These are phyloP conservation scores for Tulasnella sp. DNA, from an alignment of 768 basidiomycete genomes.

Conservation along the genomic window DNA sequence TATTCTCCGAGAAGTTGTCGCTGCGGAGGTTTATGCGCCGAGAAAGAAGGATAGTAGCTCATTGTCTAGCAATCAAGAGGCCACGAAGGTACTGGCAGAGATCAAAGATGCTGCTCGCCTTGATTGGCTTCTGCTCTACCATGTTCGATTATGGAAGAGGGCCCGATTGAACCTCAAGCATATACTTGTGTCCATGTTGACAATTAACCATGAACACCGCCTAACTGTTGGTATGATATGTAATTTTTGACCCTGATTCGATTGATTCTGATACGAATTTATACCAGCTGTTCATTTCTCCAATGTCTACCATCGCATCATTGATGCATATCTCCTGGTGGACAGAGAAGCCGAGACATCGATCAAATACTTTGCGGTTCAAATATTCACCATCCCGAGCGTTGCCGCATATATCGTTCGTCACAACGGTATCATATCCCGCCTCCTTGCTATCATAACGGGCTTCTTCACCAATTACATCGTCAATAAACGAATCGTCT, in stretches of 20 bases:
- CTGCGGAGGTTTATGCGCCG: constrained; percentile 51
- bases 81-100: constrained; percentile 27
- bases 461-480: constrained; percentile 92
- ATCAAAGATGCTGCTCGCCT: constrained; percentile 44
- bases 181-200: constrained; percentile 62
- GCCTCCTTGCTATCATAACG: constrained; percentile 70
- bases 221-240: constrained; percentile 54
- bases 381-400: constrained; percentile 84
- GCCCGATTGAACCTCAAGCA: constrained; percentile 71
- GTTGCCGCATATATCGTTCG: constrained; percentile 67
- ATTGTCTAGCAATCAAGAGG: constrained; percentile 30
- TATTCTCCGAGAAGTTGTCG: constrained; percentile 58
- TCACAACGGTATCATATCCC: constrained; percentile 57
- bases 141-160: constrained; percentile 74
- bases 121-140: constrained; percentile 68
- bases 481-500: constrained; percentile 49
- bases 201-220: constrained; percentile 59
- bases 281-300: constrained; percentile 66
- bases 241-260: neutral
- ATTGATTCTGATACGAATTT: neutral
- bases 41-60: constrained; percentile 41
- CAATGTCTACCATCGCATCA: constrained; percentile 68
- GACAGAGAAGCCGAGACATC: constrained; percentile 93
- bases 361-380: constrained; percentile 84
- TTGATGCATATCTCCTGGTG: constrained; percentile 81